A percentile compares a stretch with the other conserved stretches of the same genome.
These are phyloP conservation scores for Dipteronia dyeriana DNA, from an alignment of 345 rosid species.

Conservation along the genomic window DNA sequence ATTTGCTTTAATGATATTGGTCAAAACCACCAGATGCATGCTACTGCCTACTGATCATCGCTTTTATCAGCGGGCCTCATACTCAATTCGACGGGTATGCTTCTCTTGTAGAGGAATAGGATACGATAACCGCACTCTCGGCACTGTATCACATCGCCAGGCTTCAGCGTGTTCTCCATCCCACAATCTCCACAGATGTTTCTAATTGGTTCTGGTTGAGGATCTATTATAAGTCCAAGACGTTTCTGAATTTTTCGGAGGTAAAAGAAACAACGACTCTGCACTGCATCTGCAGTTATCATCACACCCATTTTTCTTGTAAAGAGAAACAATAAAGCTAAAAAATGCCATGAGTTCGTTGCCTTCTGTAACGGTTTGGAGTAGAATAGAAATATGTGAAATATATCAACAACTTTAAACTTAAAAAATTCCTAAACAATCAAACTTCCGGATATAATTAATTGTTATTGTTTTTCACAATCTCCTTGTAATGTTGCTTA, in stretches of 20 bases:
- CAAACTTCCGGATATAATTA: too few relatives aligned
- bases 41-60: background rate
- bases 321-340: too few relatives aligned
- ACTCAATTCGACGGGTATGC: constrained; percentile 84
- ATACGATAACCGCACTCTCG: constrained; percentile 93
- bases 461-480: too few relatives aligned
- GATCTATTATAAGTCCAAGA: constrained; percentile 53
- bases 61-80: constrained; percentile 55
- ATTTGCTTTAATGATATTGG: background rate
- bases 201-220: constrained; percentile 78
- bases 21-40: background rate
- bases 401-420: too few relatives aligned
- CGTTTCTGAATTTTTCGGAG: background rate
- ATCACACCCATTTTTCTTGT: too few relatives aligned
- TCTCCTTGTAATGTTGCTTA: too few relatives aligned
- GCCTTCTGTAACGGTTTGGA: too few relatives aligned
- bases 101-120: constrained; percentile 84
- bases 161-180: constrained; percentile 69
- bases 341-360: too few relatives aligned
- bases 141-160: constrained; percentile 86
- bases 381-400: too few relatives aligned
- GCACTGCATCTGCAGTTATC: too few relatives aligned
- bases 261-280: background rate
- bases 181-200: constrained; percentile 96
- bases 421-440: too few relatives aligned